Evolutionary conservation across 371 early-diverging fungal genomes (phyloP), one percentile per base, ranked within the genome.

Genomic region (Rhizopus stolonifer): DNA sequence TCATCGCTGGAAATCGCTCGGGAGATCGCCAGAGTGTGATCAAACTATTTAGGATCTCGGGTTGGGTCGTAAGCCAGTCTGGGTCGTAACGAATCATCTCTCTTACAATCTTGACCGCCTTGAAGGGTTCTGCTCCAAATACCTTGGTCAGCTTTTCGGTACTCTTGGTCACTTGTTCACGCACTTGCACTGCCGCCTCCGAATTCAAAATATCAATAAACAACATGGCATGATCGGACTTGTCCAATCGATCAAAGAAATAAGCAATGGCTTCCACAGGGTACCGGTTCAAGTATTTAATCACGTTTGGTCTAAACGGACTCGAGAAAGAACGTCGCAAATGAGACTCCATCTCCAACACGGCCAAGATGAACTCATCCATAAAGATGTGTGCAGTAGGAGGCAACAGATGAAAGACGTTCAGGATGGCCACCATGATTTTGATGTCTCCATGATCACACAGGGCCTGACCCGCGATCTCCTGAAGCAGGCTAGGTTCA

Each of bases 321-420:
- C 94, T 93, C 0, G 96, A 92, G 40, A 80, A 64, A 9, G 85
- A 81, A 21, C 99, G 85, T 11, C 90, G 81, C 38, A 97, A 56
- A 29, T 85, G 80, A 6, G 71, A 57, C 56, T 99, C 99, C 74
- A 99, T 77, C 15, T 88, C 85, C 8, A 97, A 54, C 0, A 96
- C 91, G 6, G 81, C 82, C 0, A 85, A 81, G 19, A 99, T 89
- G 26, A 98, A 67, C 21, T 96, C 92, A 32, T 91, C 89, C 79
- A 99, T 64, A 56, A 97, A 96, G 14, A 93, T 83, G 60, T 89
- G 89, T 10, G 98, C 98, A 0, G 94, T 80, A 22, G 94, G 76
- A 0, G 99, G 99, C 14, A 99, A 72, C 47, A 95, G 64, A 52
- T 93, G 89, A 61, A 98, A 96, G 3, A 98, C 89, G 47, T 95